phyloP scores from a whole-genome alignment of 1,284 basidiomycete species.

The Lentinula novae-zelandiae region DNA sequence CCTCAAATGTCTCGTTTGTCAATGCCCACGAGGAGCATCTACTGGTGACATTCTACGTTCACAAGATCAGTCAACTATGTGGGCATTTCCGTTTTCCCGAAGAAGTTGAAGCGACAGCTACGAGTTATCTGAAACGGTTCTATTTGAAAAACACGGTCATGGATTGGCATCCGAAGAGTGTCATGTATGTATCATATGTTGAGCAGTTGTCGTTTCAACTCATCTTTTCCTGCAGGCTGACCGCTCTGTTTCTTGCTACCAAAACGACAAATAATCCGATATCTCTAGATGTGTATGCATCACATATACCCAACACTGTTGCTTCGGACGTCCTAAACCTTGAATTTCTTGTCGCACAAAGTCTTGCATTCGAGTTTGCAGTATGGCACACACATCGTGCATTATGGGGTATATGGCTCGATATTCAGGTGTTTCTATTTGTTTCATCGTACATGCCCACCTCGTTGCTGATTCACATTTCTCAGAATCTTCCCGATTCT shows the following conservation, averaged over 20 bases:
- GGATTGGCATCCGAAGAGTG: slow-evolving; percentile 98
- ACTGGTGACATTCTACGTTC: slow-evolving; percentile 87
- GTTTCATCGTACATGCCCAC: background rate
- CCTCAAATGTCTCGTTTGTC: slow-evolving; percentile 67
- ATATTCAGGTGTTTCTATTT: slow-evolving; percentile 67
- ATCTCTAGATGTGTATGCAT: slow-evolving; percentile 80
- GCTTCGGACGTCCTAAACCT: slow-evolving; percentile 85
- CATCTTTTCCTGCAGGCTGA: slow-evolving; percentile 64
- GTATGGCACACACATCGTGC: slow-evolving; percentile 90
- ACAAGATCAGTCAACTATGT: slow-evolving; percentile 84
- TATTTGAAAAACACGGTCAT: slow-evolving; percentile 98
- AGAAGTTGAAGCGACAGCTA: slow-evolving; percentile 89
- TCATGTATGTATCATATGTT: slow-evolving; percentile 70
- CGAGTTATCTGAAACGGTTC: slow-evolving; percentile 92
- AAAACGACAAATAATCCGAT: slow-evolving; percentile 97
- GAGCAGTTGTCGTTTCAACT: background rate
- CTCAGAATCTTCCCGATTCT: slow-evolving; percentile 48
- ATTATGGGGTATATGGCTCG: slow-evolving; percentile 87
- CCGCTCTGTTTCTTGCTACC: slow-evolving; percentile 90
- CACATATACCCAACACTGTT: slow-evolving; percentile 75
- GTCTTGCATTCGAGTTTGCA: slow-evolving; percentile 89
- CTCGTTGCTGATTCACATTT: slow-evolving; percentile 1
- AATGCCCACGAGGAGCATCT: slow-evolving; percentile 82
- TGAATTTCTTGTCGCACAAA: slow-evolving; percentile 95
- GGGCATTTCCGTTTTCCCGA: slow-evolving; percentile 86